Percentiles rank a stretch among this genome's conserved stretches.
These are phyloP conservation scores for Claviceps spartinae DNA, from an alignment of 2,329 filamentous ascomycete species.

Conservation along the genomic window DNA sequence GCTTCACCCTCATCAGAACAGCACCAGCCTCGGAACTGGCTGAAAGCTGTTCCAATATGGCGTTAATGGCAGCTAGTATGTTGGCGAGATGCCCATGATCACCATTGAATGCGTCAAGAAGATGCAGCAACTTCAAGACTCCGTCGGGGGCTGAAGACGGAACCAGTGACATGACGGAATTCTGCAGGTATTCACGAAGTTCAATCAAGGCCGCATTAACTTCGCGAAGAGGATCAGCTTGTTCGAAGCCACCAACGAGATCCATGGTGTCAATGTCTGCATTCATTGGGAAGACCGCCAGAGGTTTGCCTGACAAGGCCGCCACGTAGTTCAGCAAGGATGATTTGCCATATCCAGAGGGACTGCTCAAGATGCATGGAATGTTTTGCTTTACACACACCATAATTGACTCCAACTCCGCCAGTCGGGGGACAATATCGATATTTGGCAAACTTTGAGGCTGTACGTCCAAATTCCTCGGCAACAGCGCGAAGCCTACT, in stretches of 20 bases:
- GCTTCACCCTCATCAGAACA: constrained; percentile 34
- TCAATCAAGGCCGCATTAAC: constrained; percentile 42
- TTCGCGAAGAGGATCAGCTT: constrained; percentile 69
- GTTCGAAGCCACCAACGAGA: constrained; percentile 91
- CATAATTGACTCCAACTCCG: constrained; percentile 73
- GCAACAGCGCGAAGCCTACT: constrained; percentile 62
- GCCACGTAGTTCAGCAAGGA: constrained; percentile 67
- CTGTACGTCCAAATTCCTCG: constrained; percentile 43
- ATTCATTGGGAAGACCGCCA: constrained; percentile 80
- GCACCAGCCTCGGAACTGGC: constrained; percentile 30
- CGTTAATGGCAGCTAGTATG: constrained; percentile 25
- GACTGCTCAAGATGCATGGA: constrained; percentile 77
- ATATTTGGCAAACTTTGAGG: constrained; percentile 37
- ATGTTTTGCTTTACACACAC: constrained; percentile 76
- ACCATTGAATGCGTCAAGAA: constrained; percentile 29
- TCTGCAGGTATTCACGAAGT: constrained; percentile 38
- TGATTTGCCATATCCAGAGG: constrained; percentile 79
- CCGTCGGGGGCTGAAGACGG: constrained; percentile 32
- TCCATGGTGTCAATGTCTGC: constrained; percentile 96
- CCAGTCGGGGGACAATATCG: constrained; percentile 42
- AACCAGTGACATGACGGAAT: constrained; percentile 32
- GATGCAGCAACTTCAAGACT: constrained; percentile 36
- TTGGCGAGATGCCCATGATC: constrained; percentile 23
- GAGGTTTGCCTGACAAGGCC: constrained; percentile 57
- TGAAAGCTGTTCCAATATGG: constrained; percentile 27